These are phyloP conservation scores for Ceratocystis destructans DNA, from an alignment of 2,329 filamentous ascomycete species.

Conservation along the genomic window DNA sequence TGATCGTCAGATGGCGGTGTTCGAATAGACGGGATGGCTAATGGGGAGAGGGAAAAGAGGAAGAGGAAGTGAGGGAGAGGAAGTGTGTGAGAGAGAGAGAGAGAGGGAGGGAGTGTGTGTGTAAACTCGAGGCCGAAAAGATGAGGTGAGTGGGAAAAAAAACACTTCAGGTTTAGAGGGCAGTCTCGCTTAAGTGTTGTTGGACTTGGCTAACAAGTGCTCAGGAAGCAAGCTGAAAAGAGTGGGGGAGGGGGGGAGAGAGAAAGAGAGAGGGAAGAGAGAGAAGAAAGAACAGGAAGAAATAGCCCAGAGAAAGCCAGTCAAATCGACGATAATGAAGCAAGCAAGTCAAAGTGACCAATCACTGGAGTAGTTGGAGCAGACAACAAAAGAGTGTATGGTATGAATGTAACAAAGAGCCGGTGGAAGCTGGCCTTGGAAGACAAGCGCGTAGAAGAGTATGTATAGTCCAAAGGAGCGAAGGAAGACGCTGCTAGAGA, in stretches of 20 bases:
- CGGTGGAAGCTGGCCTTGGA: not conserved
- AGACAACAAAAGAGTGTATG: not conserved
- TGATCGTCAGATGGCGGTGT: not conserved
- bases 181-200: slow-evolving; percentile 10
- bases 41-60: not conserved
- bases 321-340: slow-evolving; percentile 1
- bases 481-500: slow-evolving; percentile 3
- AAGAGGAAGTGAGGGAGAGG: not conserved
- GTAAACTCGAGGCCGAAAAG: slow-evolving; percentile 2
- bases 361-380: slow-evolving; percentile 9
- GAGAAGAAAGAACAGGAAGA: slow-evolving; percentile 11
- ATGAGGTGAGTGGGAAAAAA: slow-evolving; percentile 1
- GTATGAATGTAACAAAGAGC: slow-evolving; percentile 1
- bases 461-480: slow-evolving; percentile 4
- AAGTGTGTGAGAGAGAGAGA: too few species aligned
- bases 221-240: slow-evolving; percentile 16
- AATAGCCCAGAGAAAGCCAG: not conserved
- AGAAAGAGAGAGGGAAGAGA: not conserved
- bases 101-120: too few species aligned
- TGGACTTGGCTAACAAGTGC: slow-evolving; percentile 9
- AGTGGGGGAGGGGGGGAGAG: slow-evolving; percentile 7
- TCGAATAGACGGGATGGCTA: not conserved
- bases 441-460: slow-evolving; percentile 14
- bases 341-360: not conserved
- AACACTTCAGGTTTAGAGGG: slow-evolving; percentile 3